Evolutionary conservation across 768 basidiomycete genomes (phyloP), one percentile per base, ranked within the genome.

Genomic region (Amanita inopinata): DNA sequence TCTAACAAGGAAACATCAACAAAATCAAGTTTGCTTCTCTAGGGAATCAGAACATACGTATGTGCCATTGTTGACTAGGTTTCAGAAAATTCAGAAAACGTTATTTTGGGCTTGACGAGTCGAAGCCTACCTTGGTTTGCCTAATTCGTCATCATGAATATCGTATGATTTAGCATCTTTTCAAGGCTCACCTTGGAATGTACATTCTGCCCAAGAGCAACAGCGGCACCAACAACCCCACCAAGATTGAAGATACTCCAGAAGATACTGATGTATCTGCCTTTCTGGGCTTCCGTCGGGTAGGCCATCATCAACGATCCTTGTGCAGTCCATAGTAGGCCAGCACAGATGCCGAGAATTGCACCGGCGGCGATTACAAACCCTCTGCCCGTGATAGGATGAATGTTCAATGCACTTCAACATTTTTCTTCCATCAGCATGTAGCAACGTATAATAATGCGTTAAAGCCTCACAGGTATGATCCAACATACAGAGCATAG

Each of bases 191-290:
- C 54, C 52, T 68, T 64, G 17, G 78, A 80, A 36, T 81, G 56
- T 52, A 75, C 78, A 53, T 87, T 88, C 51, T 74, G 64, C 0
- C 75, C 88, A 27, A 89, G 64, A 10, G 85, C 77, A 23, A 89
- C 83, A 6, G 80, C 65, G 3, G 83, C 74, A 22, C 87, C 86
- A 34, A 90, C 77, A 35, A 91, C 83, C 34, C 79, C 79, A 20
- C 85, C 85, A 15, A 87, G 47, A 51, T 89, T 88, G 65, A 91
- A 90, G 47, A 89, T 83, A 33, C 72, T 62, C 87, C 87, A 90
- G 62, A 89, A 90, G 34, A 86, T 74, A 30, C 72, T 79, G 39
- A 90, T 86, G 60, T 71, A 88, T 23, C 61, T 64, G 11, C 86
- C 86, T 58, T 90, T 90, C 56, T 89, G 75, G 34, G 59, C 54